A percentile compares a stretch with the other conserved stretches of the same genome.
These are phyloP conservation scores for Thermochaetoides dissita DNA, from an alignment of 2,329 filamentous ascomycete species.

Conservation along the genomic window DNA sequence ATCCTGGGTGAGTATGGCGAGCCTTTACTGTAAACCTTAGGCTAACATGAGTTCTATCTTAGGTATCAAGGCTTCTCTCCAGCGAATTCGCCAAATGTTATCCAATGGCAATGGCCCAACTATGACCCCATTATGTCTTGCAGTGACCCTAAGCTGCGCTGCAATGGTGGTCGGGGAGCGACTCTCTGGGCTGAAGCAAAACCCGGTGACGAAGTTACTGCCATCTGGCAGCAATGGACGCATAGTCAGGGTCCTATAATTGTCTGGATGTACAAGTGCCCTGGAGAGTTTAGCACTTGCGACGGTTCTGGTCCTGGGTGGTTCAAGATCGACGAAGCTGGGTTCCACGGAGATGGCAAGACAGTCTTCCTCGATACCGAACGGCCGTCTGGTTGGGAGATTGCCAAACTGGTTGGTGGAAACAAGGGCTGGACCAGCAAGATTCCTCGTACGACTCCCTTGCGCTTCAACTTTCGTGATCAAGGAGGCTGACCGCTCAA, in stretches of 20 bases:
- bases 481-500: background rate
- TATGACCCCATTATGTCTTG: conserved; percentile 40
- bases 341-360: conserved; percentile 16
- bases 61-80: conserved; percentile 31
- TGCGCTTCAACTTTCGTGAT: no score
- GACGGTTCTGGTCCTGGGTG: conserved; percentile 38
- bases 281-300: conserved; percentile 32
- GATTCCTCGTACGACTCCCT: conserved; percentile 24
- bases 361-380: conserved; percentile 16
- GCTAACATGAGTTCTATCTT: background rate
- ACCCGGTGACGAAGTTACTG: conserved; percentile 33
- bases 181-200: conserved; percentile 29
- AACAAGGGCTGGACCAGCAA: conserved; percentile 32
- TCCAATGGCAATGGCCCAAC: conserved; percentile 43
- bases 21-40: background rate
- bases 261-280: conserved; percentile 42
- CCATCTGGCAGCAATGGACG: conserved; percentile 43
- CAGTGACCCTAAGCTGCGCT: conserved; percentile 36
- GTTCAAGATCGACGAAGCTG: conserved; percentile 47
- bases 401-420: conserved; percentile 18
- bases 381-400: conserved; percentile 13
- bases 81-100: conserved; percentile 32
- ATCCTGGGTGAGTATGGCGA: conserved; percentile 10
- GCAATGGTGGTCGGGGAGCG: conserved; percentile 39
- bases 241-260: conserved; percentile 44